These are phyloP conservation scores for Ophiocytium majus DNA, from an alignment of 352 stramenopile genomes.

Conservation along the genomic window DNA sequence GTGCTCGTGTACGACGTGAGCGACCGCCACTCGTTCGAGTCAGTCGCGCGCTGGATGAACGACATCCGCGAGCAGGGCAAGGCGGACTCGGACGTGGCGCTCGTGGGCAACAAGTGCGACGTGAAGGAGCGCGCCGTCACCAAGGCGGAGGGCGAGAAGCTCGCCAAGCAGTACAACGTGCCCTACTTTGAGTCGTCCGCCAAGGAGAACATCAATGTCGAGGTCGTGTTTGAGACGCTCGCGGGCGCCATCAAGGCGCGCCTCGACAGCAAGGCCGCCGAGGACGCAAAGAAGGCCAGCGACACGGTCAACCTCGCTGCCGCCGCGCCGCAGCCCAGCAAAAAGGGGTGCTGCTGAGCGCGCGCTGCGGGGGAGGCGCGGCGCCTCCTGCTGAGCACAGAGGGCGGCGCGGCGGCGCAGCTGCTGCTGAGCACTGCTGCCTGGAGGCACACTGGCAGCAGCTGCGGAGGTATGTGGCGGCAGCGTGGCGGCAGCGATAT, in stretches of 20 bases:
- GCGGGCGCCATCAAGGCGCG: neutral
- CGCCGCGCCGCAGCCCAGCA: neutral
- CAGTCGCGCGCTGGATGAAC: constrained; percentile 74
- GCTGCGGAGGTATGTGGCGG: too few species aligned
- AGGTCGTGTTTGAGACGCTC: constrained; percentile 36
- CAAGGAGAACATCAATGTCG: constrained; percentile 52
- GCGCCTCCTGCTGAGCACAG: neutral
- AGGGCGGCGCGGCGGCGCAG: too few species aligned
- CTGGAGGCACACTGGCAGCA: too few species aligned
- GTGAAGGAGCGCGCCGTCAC: constrained; percentile 40
- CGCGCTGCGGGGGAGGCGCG: too few species aligned
- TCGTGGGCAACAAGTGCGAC: constrained; percentile 53
- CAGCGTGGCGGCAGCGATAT: too few species aligned
- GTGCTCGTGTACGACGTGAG: constrained; percentile 76
- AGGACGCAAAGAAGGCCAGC: constrained; percentile 15
- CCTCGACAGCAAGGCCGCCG: neutral
- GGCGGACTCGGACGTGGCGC: constrained; percentile 45
- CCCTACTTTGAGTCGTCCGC: constrained; percentile 50
- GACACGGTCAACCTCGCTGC: neutral
- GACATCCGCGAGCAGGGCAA: constrained; percentile 63
- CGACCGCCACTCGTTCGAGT: constrained; percentile 71
- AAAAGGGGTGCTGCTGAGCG: neutral
- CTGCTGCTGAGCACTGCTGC: too few species aligned
- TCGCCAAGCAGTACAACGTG: constrained; percentile 36
- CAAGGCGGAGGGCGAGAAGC: constrained; percentile 38